Conservation (phyloP, 192 early-diverging fungal genomes). For the Kappamyces sp. region DNA sequence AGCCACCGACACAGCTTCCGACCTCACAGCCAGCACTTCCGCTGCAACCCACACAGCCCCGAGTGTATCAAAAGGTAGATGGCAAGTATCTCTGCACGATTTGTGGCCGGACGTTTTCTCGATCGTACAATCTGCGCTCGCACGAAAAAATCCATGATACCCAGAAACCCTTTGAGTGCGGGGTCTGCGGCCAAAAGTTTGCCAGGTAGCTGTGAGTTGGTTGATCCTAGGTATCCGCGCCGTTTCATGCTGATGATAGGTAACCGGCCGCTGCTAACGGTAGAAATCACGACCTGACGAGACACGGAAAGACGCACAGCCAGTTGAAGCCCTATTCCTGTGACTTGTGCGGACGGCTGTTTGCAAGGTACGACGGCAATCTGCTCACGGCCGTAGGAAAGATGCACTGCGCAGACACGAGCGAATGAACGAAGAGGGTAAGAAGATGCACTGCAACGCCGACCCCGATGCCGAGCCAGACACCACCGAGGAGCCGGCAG, state of each 20-base stretch:
- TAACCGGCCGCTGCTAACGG: background rate
- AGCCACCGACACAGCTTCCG: too few species aligned
- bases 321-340: slow-evolving; percentile 30
- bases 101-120: too few species aligned
- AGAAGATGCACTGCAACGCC: slow-evolving; percentile 26
- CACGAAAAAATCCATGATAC: slow-evolving; percentile 38
- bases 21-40: too few species aligned
- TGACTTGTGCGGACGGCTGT: slow-evolving; percentile 25
- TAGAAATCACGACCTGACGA: slow-evolving; percentile 38
- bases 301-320: slow-evolving; percentile 35
- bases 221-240: too few species aligned
- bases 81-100: too few species aligned
- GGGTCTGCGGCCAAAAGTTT: slow-evolving; percentile 25
- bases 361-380: slow-evolving; percentile 23
- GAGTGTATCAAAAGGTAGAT: too few species aligned
- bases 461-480: background rate
- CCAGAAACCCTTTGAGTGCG: slow-evolving; percentile 34
- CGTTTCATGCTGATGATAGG: slow-evolving; percentile 6
- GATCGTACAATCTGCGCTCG: slow-evolving; percentile 34
- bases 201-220: slow-evolving; percentile 22
- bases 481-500: too few species aligned
- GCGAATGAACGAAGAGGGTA: slow-evolving; percentile 38
- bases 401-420: slow-evolving; percentile 34
- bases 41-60: too few species aligned
- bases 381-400: background rate